Base-by-base conservation (phyloP, 257 asterid genomes). In the Petunia secreta region DNA sequence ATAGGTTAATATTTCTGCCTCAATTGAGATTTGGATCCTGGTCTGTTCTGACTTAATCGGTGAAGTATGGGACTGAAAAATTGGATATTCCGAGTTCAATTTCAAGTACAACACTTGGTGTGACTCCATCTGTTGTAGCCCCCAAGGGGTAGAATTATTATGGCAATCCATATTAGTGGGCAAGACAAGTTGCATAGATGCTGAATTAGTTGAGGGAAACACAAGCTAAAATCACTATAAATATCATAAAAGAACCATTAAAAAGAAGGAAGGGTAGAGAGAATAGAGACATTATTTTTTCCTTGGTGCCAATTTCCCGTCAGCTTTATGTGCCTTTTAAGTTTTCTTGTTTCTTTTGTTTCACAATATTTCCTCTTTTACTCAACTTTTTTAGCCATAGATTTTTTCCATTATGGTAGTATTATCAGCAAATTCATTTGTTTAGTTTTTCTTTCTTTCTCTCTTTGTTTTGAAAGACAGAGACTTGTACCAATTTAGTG, bases 401-500 rank as follows among this genome's bases (percentile, higher is more conserved):
- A 71, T 71, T 0, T 11, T 0, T n/a, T 11, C 5, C 44, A 2
- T 34, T 25, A 25, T 71, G 6, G 3, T 66, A 34, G 4, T 66
- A 15, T 10, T 48, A 5, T 48, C 13, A 10, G 44, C 1, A 48
- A 71, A 71, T 48, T 3, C 44, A 48, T 71, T 48, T 71, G 10
- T 71, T 48, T 44, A 25, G 6, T 11, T n/a, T 69, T 46, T 41
- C 2, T 59, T 59, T 48, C 8, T 71, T 71, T 71, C 77, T 71
- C 34, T 34, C 9, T 50, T 50, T 71, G 7, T 48, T 48, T 71
- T 10, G 25, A 5, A 25, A 48, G 60, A 71, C 60, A 71, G 13
- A 48, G 77, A 71, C 77, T 34, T 71, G 6, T 11, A 71, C 34
- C 77, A 71, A 71, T 34, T 9, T 48, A 71, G 41, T 71, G 44